Conservation (phyloP, 2,329 filamentous ascomycete species). For the Calonectria honghensis region DNA sequence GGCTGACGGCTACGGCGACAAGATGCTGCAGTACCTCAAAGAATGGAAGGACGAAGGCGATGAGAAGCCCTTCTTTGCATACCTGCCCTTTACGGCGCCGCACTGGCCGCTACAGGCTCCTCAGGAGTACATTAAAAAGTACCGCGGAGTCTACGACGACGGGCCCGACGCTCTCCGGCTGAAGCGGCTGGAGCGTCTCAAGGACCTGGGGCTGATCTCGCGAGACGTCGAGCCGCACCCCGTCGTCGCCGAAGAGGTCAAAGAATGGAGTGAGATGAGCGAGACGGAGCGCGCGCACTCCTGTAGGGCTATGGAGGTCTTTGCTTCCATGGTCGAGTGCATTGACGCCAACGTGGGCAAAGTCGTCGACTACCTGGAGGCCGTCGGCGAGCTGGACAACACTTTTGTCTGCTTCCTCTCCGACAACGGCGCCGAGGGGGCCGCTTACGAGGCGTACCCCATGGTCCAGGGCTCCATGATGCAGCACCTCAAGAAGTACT, state of each 20-base stretch:
- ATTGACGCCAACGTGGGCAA: no score
- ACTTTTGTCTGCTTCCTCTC: no score
- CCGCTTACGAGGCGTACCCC: no score
- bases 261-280: slow-evolving; percentile 61
- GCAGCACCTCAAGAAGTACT: no score
- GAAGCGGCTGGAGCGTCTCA: slow-evolving; percentile 63
- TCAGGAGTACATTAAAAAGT: slow-evolving; percentile 72
- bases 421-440: no score
- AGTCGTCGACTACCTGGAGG: no score
- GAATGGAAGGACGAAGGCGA: slow-evolving; percentile 53
- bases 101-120: slow-evolving; percentile 79
- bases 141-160: slow-evolving; percentile 76
- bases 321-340: no score
- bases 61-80: slow-evolving; percentile 55
- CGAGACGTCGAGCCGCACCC: slow-evolving; percentile 70
- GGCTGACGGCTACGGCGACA: slow-evolving; percentile 66
- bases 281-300: slow-evolving; percentile 62
- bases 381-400: no score
- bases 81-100: slow-evolving; percentile 72
- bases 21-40: slow-evolving; percentile 64
- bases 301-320: no score
- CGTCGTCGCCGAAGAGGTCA: slow-evolving; percentile 63
- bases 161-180: slow-evolving; percentile 75
- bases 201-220: slow-evolving; percentile 56
- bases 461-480: no score